A percentile compares a stretch with the other conserved stretches of the same genome.
Conservation (phyloP, 2,329 filamentous ascomycete species). For the Clonostachys rosea region DNA sequence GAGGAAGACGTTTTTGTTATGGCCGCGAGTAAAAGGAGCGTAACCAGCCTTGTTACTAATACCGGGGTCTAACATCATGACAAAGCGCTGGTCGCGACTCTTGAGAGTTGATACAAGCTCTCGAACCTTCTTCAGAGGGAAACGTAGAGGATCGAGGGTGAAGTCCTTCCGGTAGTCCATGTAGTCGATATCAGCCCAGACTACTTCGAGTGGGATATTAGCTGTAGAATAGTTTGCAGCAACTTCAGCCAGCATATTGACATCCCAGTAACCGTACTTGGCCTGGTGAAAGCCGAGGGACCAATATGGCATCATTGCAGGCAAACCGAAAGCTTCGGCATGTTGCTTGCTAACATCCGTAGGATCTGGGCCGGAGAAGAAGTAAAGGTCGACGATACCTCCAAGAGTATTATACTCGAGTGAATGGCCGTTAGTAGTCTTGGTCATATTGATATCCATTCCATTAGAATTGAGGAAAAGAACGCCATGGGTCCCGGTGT, state of each 20-base stretch:
- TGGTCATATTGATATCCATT: constrained; percentile 74
- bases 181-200: constrained; percentile 38
- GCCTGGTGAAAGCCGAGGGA: constrained; percentile 59
- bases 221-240: constrained; percentile 63
- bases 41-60: constrained; percentile 38
- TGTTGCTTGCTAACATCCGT: constrained; percentile 57
- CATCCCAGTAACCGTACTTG: constrained; percentile 60
- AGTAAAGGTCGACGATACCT: constrained; percentile 71
- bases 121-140: constrained; percentile 56
- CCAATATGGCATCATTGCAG: constrained; percentile 63
- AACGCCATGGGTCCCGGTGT: constrained; percentile 54
- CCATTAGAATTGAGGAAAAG: constrained; percentile 70
- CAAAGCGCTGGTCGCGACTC: constrained; percentile 61
- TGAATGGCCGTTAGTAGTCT: constrained; percentile 47
- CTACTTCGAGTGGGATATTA: constrained; percentile 57
- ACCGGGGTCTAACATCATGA: constrained; percentile 75
- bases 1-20: constrained; percentile 39
- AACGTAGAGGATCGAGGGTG: constrained; percentile 59
- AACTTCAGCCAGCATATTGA: constrained; percentile 63
- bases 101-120: constrained; percentile 65
- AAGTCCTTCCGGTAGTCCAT: constrained; percentile 37
- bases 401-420: constrained; percentile 78
- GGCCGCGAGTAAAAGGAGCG: constrained; percentile 32
- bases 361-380: constrained; percentile 54
- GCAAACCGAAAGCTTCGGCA: constrained; percentile 47